Evolutionary conservation across 257 asterid genomes (phyloP).

Genomic region (Lycium barbarum): DNA sequence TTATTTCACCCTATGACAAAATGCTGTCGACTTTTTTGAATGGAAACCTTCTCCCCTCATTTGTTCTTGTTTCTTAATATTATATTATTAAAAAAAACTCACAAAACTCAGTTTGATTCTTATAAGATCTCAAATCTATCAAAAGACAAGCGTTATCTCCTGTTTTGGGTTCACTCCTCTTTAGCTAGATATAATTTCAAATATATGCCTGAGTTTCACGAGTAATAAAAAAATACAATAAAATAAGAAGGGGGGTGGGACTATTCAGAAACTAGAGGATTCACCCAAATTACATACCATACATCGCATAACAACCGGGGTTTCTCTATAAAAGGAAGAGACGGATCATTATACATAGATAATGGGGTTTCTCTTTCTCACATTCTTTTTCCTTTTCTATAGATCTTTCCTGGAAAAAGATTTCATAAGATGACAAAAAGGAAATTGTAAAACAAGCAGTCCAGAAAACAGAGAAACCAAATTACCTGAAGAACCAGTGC

Average conservation of each 20-base stretch:
- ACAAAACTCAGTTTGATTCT: background rate
- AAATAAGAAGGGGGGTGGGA: background rate
- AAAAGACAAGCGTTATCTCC: background rate
- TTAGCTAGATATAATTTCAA: constrained; percentile 7
- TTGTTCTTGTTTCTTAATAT: background rate
- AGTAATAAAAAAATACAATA: background rate
- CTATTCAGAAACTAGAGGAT: constrained; percentile 17
- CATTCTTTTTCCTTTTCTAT: constrained; percentile 16
- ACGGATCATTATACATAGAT: constrained; percentile 13
- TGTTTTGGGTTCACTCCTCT: background rate
- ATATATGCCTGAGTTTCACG: background rate
- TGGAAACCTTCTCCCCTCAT: constrained; percentile 12
- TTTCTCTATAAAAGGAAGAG: background rate
- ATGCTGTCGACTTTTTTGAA: background rate
- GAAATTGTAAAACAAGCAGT: background rate
- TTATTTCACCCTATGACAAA: background rate
- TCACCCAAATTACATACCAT: constrained; percentile 56
- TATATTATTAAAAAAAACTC: background rate
- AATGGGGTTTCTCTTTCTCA: constrained; percentile 26
- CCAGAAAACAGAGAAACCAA: constrained; percentile 14
- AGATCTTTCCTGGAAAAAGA: background rate
- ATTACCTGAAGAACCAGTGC: constrained; percentile 96
- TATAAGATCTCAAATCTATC: constrained; percentile 19
- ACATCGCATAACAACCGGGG: constrained; percentile 48
- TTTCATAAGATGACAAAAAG: constrained; percentile 3